Evolutionary conservation across 768 basidiomycete species (phyloP).

Genomic region (Hysterangium stoloniferum): DNA sequence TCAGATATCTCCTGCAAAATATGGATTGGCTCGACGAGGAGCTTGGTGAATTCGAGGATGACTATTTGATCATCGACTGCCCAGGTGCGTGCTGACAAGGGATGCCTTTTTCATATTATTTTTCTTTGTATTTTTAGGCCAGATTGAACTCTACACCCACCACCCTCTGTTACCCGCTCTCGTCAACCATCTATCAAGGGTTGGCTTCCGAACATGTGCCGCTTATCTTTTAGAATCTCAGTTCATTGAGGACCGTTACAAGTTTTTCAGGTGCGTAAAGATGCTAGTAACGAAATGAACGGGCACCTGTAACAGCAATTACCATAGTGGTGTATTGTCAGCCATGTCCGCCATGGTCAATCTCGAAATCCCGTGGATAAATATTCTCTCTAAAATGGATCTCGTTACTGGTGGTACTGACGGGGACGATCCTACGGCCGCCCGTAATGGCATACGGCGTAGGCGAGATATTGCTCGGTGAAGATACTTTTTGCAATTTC

Average conservation of each 20-base stretch:
- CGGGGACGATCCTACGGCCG: conserved; percentile 49
- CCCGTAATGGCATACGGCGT: conserved; percentile 64
- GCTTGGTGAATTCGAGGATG: conserved; percentile 89
- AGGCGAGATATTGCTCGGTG: conserved; percentile 81
- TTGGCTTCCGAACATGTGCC: conserved; percentile 82
- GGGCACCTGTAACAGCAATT: conserved; percentile 1
- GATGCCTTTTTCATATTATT: background rate
- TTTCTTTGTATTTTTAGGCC: conserved; percentile 44
- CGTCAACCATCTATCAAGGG: conserved; percentile 60
- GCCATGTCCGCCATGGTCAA: conserved; percentile 99
- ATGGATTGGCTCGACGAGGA: conserved; percentile 99
- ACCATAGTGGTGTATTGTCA: conserved; percentile 79
- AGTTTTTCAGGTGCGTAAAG: conserved; percentile 79
- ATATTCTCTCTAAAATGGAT: conserved; percentile 99
- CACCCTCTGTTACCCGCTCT: conserved; percentile 93
- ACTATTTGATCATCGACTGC: conserved; percentile 91
- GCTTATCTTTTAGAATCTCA: conserved; percentile 95
- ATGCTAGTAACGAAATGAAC: background rate
- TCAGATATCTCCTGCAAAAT: conserved; percentile 90
- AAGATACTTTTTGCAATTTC: conserved; percentile 17
- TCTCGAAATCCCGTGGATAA: conserved; percentile 94
- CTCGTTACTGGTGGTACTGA: conserved; percentile 56
- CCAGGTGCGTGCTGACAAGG: conserved; percentile 70
- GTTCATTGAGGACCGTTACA: conserved; percentile 99
- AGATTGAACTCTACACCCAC: conserved; percentile 98